Base-by-base conservation (phyloP, 2,329 filamentous ascomycete genomes). In the Aspergillus japonicus region DNA sequence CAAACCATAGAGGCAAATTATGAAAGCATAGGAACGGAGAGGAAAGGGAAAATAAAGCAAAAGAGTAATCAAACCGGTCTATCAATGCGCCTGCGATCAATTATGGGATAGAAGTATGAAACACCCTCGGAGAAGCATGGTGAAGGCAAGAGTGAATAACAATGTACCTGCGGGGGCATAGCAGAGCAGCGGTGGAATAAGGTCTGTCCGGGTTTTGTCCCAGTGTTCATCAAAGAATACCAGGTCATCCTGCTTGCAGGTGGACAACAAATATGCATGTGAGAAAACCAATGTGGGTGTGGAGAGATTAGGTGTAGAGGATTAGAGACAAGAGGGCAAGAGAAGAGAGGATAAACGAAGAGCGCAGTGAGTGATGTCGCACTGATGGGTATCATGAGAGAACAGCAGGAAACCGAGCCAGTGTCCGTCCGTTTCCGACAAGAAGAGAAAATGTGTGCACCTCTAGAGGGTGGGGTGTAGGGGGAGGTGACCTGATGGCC, bases 331-430 rank as follows among this genome's bases (percentile, higher is more conserved):
- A 23, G 23, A 23, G 14, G 29, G 16, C 29, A 39, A 47, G 23
- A 23, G 31, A 50, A 53, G 24, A 48, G 31, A 47, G 47, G 7
- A 53, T 10, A 33, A 50, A 24, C 33, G 49, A 48, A 54, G 57
- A 48, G 42, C 14, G 60, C 23, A 58, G 54, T 51, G 63, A 50
- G 33, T 44, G 23, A 64, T 63, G 54, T 57, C 47, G 60, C 65
- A 64, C 64, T 64, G 62, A 66, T 67, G 69, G 69, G 69, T 72
- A 72, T 72, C 69, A 69, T 67, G 59, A 69, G 21, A 61, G 57
- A 60, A 59, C 51, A 19, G 33, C 19, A 39, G 54, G 8, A 31
- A 56, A 44, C 39, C 16, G 39, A 44, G 39, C 39, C 16, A 7
- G 14, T 44, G n/a, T 16, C 16, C 19, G 33, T 16, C 33, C 23